phyloP scores from a whole-genome alignment of 176 grass and related monocot species.

The Triticum aestivum region DNA sequence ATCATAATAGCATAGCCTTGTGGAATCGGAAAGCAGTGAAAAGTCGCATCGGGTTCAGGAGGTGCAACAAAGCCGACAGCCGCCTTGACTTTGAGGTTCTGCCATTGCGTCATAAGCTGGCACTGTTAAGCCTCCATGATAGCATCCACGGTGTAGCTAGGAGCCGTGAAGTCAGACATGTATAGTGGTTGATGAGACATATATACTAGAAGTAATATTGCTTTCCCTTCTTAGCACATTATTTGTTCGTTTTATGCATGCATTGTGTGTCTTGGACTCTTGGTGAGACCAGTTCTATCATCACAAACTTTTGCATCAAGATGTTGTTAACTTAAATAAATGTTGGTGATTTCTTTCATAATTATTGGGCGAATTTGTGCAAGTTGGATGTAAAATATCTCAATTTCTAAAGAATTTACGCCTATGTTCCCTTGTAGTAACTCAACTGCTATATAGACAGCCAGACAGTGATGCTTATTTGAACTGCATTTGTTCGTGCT shows the following conservation, averaged over 20 bases:
- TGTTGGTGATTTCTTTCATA: neutral
- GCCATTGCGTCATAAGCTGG: too few species aligned
- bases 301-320: neutral
- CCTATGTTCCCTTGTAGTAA: neutral
- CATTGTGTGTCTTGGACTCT: neutral
- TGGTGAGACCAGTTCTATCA: neutral
- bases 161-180: too few species aligned
- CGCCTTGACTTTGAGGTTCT: too few species aligned
- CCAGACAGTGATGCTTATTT: neutral
- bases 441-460: neutral
- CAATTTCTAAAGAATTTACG: neutral
- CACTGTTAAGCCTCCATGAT: too few species aligned
- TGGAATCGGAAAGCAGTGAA: too few species aligned
- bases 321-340: neutral
- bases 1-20: too few species aligned
- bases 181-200: too few species aligned
- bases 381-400: neutral
- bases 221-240: neutral
- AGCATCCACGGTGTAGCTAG: too few species aligned
- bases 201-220: slow-evolving; percentile 29
- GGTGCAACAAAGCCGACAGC: too few species aligned
- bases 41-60: too few species aligned
- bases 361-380: neutral
- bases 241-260: neutral
- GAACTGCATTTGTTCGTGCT: neutral